Evolutionary conservation across 805 yeast genomes (phyloP).

Genomic region (Lipomyces yamadae): DNA sequence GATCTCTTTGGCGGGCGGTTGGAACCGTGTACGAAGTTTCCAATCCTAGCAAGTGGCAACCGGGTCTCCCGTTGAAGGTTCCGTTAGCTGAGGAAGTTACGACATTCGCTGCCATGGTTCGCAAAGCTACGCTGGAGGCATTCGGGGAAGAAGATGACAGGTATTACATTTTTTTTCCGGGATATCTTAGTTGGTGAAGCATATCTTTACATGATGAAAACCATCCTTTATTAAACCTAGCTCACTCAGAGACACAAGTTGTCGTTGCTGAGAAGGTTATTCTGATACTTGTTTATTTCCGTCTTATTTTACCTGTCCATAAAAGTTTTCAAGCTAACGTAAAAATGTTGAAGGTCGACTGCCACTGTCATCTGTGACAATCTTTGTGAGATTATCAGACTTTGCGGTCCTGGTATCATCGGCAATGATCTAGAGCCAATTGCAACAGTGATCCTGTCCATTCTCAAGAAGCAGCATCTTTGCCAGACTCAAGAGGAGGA

Average conservation of each 20-base stretch:
- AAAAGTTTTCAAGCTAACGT: neutral
- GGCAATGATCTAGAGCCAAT: conserved; percentile 66
- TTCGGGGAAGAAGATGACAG: conserved; percentile 83
- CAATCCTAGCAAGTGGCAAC: conserved; percentile 42
- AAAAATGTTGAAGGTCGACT: conserved; percentile 39
- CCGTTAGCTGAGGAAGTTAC: conserved; percentile 60
- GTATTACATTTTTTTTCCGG: conserved; percentile 49
- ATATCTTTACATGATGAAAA: conserved; percentile 31
- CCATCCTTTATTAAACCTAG: conserved; percentile 33
- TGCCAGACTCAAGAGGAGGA: conserved; percentile 79
- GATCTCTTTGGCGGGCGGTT: conserved; percentile 81
- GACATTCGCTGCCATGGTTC: conserved; percentile 65
- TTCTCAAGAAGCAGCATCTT: conserved; percentile 81
- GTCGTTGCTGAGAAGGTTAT: conserved; percentile 34
- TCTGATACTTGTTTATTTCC: conserved; percentile 14
- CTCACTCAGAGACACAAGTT: conserved; percentile 40
- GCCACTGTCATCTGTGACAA: conserved; percentile 78
- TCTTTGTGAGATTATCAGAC: conserved; percentile 66
- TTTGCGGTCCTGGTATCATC: conserved; percentile 72
- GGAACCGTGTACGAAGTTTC: conserved; percentile 59
- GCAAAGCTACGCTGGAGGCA: conserved; percentile 65
- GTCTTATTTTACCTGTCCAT: neutral
- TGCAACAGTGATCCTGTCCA: conserved; percentile 70
- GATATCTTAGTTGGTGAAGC: neutral
- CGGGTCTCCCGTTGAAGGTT: conserved; percentile 48